phyloP scores from a whole-genome alignment of 78 protist genomes.

The Dictyostelium purpureum region DNA sequence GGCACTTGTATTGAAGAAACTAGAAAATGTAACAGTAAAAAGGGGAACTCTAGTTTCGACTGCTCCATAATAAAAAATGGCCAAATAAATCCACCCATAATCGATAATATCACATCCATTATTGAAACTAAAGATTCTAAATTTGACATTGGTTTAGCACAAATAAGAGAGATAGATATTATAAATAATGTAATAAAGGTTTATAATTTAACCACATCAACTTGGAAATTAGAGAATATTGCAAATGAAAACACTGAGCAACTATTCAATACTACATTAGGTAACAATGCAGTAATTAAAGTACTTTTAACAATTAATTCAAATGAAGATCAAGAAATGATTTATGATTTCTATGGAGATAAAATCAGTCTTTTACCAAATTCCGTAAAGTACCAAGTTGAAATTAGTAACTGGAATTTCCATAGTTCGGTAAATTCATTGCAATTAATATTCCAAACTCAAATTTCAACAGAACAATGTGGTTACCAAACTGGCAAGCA shows the following conservation, averaged over 20 bases:
- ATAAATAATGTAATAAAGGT: background rate
- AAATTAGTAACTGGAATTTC: background rate
- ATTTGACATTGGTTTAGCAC: background rate
- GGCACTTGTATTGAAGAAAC: background rate
- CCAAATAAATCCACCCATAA: background rate
- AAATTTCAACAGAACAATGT: too few relatives aligned
- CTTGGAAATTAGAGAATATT: background rate
- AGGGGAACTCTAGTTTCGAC: background rate
- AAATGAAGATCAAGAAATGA: background rate
- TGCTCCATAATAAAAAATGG: background rate
- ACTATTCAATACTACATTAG: background rate
- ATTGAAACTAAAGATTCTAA: background rate
- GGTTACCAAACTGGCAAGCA: background rate
- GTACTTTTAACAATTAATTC: background rate
- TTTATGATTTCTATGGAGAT: constrained; percentile 15
- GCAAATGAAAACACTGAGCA: background rate
- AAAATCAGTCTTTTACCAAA: background rate
- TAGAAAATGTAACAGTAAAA: background rate
- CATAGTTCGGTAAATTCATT: background rate
- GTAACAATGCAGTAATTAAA: background rate
- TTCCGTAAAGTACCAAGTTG: background rate
- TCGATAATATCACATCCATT: background rate
- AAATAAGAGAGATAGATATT: background rate
- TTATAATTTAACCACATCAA: background rate
- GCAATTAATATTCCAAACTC: background rate